Base-by-base conservation (phyloP, 2,329 filamentous ascomycete species). In the Fusarium decemcellulare region DNA sequence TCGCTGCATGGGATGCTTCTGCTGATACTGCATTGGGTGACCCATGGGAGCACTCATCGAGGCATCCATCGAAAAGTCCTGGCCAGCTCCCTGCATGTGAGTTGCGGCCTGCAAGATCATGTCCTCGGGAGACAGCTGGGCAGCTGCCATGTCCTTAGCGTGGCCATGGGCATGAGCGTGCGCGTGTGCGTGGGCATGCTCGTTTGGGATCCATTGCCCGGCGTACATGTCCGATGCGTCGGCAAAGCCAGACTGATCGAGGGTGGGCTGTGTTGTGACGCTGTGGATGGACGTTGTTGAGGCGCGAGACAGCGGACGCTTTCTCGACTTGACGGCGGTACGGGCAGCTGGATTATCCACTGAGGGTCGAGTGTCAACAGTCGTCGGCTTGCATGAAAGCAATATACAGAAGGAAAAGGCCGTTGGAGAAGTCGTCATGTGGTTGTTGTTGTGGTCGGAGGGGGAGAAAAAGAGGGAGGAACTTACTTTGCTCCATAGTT, bases 201-300 rank as follows among this genome's bases (percentile, higher is more conserved):
- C 81, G 67, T 80, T 84, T 54, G 80, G 65, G 54, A 84, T 77
- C 87, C 87, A 89, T 78, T 86, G 84, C 34, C 82, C 79, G 18
- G 78, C 74, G 68, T 86, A 88, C 68, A 84, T 79, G 52, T 82
- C 81, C 47, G 81, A 75, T 30, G 81, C 70, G 65, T 85, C 82
- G 47, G 78, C 74, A 65, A 86, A 85, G 60, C 72, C 75, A 18
- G 79, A 77, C 56, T 84, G 84, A 37, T 89, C 87, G 65, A 87
- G 79, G 63, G 80, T 85, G 18, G 84, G 81, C 72, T 88, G 86
- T 2, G 85, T 86, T 39, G 82, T 80, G 68, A 80, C 81, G 77
- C 87, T 88, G 72, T 87, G 86, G 55, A 87, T 83, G 12, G 87
- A 89, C 23, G 86, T 83, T 30, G 87, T 89, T 34, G 87, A 89